Base-by-base conservation (phyloP, 2,329 filamentous ascomycete species). In the Tolypocladium tropicale region DNA sequence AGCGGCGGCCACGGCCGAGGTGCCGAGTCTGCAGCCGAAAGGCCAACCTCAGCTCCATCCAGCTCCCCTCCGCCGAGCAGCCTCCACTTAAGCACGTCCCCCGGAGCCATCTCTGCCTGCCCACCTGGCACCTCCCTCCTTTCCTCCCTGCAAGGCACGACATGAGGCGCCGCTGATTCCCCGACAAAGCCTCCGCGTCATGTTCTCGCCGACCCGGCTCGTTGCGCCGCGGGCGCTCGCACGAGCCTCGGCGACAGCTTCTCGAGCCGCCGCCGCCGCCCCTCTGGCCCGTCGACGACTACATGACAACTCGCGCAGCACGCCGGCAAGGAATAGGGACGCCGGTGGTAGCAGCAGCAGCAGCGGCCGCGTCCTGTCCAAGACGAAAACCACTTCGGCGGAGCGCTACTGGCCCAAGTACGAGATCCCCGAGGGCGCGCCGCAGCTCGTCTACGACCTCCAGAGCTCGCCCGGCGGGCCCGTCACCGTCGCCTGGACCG, bases 401-500 rank as follows among this genome's bases (percentile, higher is more conserved):
- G 11, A 48, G 37, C 55, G 56, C 12, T 51, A 33, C 53, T 61
- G 59, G 60, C 56, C 60, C 10, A 59, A 55, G 54, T 14, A 58
- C 48, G 53, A 55, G 51, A 58, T 60, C 18, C 61, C 61, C 39
- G 21, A 51, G 25, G 52, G 53, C 32, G 59, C 61, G 7, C 48
- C 55, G 18, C 58, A 55, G 25, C 51, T 63, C 49, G 46, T 54
- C 14, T 58, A 57, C 54, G 37, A 50, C 2, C 37, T 54, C 28
- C 41, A 56, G 14, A 34, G 23, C 28, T 25, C 50, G 5, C 16
- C 28, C 5, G 54, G 55, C 14, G 57, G 48, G 4, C 55, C 58
- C 21, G 51, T 70, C 30, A 64, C 57, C 6, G 49, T 70, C 30
- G 64, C 67, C 12, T 68, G 63, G 56, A 61, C 62, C 6, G 52